Percentiles rank a stretch among this genome's conserved stretches.
Conservation (phyloP, 2,329 filamentous ascomycete genomes). For the Phialophora chinensis region DNA sequence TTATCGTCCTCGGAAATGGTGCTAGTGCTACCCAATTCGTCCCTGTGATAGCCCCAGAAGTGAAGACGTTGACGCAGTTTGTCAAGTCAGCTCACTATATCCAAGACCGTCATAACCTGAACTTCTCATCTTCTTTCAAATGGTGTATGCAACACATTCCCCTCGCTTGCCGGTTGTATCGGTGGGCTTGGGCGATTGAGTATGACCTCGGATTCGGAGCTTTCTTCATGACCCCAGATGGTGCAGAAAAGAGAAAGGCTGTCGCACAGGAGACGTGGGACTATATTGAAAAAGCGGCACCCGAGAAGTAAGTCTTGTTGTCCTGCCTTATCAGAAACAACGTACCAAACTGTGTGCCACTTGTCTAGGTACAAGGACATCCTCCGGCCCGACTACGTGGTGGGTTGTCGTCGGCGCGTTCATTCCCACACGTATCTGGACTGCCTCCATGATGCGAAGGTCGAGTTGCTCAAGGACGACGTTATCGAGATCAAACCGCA, state of each 20-base stretch:
- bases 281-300: slow-evolving; percentile 57
- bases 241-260: not conserved
- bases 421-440: slow-evolving; percentile 4
- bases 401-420: slow-evolving; percentile 40
- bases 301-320: slow-evolving; percentile 40
- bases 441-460: slow-evolving; percentile 5
- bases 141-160: not conserved
- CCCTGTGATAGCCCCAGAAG: not conserved
- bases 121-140: not conserved
- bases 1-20: not conserved
- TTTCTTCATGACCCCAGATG: not conserved
- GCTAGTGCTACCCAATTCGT: not conserved
- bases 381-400: slow-evolving; percentile 64
- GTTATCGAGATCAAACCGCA: not conserved
- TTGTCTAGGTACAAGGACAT: slow-evolving; percentile 63
- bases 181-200: not conserved
- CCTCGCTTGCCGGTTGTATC: not conserved
- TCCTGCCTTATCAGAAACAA: too few relatives aligned
- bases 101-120: not conserved
- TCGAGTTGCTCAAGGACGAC: slow-evolving; percentile 12
- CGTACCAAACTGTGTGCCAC: too few relatives aligned
- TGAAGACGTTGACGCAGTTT: not conserved
- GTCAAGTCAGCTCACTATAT: not conserved
- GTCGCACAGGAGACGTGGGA: slow-evolving; percentile 3
- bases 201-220: not conserved